These are phyloP conservation scores for Nepenthes gracilis DNA, from an alignment of 148 eudicot genomes.

Conservation along the genomic window DNA sequence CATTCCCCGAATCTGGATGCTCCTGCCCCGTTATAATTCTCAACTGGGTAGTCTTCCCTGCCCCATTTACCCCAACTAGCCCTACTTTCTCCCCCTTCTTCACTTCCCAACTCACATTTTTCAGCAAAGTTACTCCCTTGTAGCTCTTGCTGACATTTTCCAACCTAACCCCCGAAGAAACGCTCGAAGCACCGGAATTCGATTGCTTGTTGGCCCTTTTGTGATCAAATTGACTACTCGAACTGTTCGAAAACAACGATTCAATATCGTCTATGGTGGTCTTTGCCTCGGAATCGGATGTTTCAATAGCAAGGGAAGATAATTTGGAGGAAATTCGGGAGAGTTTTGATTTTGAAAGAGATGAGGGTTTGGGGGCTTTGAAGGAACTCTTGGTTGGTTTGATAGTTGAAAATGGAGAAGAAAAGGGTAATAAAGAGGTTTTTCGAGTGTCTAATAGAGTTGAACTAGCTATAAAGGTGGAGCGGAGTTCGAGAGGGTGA, in stretches of 20 bases:
- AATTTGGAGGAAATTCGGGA: slow-evolving; percentile 25
- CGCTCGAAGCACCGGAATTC: slow-evolving; percentile 61
- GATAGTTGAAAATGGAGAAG: slow-evolving; percentile 19
- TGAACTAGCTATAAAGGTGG: slow-evolving; percentile 29
- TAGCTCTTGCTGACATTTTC: slow-evolving; percentile 76
- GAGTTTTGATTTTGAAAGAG: slow-evolving; percentile 6
- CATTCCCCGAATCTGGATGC: slow-evolving; percentile 86
- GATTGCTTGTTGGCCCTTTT: slow-evolving; percentile 32
- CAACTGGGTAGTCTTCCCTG: slow-evolving; percentile 93
- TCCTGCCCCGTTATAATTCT: slow-evolving; percentile 85
- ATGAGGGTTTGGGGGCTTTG: slow-evolving; percentile 11
- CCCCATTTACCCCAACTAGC: slow-evolving; percentile 93
- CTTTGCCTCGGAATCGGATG: slow-evolving; percentile 21
- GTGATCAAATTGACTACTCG: slow-evolving; percentile 13
- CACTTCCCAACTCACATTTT: slow-evolving; percentile 86
- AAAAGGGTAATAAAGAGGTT: slow-evolving; percentile 18
- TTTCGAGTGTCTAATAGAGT: slow-evolving; percentile 17
- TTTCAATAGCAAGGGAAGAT: slow-evolving; percentile 39
- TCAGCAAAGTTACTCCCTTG: slow-evolving; percentile 75
- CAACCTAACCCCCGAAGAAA: slow-evolving; percentile 80
- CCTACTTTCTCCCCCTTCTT: slow-evolving; percentile 95
- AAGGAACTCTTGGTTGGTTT: slow-evolving; percentile 17
- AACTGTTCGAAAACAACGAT: slow-evolving; percentile 49
- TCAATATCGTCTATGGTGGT: slow-evolving; percentile 46
- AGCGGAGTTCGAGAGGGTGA: slow-evolving; percentile 2